Percentiles rank a stretch among this genome's conserved stretches.
These are phyloP conservation scores for Ceratocystiopsis sp. DNA, from an alignment of 2,329 filamentous ascomycete genomes.

Conservation along the genomic window DNA sequence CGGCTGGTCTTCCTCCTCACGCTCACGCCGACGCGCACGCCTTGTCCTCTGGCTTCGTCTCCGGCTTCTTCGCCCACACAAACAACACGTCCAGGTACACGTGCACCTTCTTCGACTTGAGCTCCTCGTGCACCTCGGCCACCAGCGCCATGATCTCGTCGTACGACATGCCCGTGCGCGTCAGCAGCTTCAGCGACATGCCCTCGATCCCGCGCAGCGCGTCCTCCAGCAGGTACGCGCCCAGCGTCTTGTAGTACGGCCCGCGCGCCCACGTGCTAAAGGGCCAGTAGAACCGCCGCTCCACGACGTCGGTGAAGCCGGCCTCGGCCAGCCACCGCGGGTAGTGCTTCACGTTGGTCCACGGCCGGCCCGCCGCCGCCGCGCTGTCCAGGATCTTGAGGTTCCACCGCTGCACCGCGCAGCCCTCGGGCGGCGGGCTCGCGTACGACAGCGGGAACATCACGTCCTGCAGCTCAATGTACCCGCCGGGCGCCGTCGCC, in stretches of 20 bases:
- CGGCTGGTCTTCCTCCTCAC: no score
- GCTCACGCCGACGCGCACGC: no score
- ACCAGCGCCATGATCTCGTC: slow-evolving; percentile 2
- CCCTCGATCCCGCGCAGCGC: slow-evolving; percentile 5
- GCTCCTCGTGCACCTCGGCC: slow-evolving; percentile 2
- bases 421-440: slow-evolving; percentile 3
- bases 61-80: slow-evolving; percentile 1
- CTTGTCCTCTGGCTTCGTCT: no score
- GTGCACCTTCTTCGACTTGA: slow-evolving; percentile 1
- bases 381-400: slow-evolving; percentile 8
- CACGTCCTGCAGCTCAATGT: slow-evolving; percentile 5
- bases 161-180: neutral
- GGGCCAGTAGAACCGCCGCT: slow-evolving; percentile 13
- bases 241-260: slow-evolving; percentile 11
- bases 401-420: slow-evolving; percentile 7
- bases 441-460: slow-evolving; percentile 5
- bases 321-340: slow-evolving; percentile 10
- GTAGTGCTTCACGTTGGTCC: slow-evolving; percentile 9
- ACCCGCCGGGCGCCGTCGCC: neutral
- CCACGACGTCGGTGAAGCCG: slow-evolving; percentile 13
- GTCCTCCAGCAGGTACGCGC: slow-evolving; percentile 10
- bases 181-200: slow-evolving; percentile 2
- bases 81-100: slow-evolving; percentile 2
- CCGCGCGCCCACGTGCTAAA: slow-evolving; percentile 13
- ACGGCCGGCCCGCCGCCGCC: slow-evolving; percentile 9